Percentiles rank a stretch among this genome's conserved stretches.
Evolutionary conservation across 106 monocot genomes (phyloP).

Genomic region (Phalaenopsis equestris): DNA sequence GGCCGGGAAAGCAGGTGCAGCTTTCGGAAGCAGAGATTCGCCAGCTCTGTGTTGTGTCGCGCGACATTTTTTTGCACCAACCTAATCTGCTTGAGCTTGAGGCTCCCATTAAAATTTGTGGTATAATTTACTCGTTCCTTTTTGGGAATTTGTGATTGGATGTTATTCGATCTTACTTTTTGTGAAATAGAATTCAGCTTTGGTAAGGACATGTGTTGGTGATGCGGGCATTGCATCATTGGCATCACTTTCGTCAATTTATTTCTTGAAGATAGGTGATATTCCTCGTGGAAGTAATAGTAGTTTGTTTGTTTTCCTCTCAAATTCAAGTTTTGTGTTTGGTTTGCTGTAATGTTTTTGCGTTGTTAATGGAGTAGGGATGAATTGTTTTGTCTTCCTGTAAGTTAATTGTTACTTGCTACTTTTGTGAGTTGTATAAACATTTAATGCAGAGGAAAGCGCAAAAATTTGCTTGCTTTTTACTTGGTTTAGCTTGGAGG

Average conservation of each 20-base stretch:
- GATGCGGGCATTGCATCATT: neutral
- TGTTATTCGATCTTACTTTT: neutral
- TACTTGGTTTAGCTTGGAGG: neutral
- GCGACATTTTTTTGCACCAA: slow-evolving; percentile 16
- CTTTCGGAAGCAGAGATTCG: slow-evolving; percentile 26
- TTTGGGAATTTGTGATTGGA: neutral
- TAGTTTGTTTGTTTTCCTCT: neutral
- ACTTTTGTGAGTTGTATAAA: neutral
- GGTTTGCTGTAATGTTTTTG: neutral
- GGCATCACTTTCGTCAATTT: neutral
- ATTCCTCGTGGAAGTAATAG: neutral
- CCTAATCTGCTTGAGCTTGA: slow-evolving; percentile 25
- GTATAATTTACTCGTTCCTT: neutral
- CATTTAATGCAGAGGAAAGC: neutral
- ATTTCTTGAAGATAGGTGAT: neutral
- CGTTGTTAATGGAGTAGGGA: neutral
- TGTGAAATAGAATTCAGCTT: neutral
- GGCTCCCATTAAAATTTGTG: slow-evolving; percentile 27
- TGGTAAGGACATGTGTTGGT: neutral
- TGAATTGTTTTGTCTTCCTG: neutral
- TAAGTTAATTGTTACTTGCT: neutral
- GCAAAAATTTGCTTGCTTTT: neutral
- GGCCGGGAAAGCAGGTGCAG: slow-evolving; percentile 27
- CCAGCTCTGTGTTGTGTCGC: slow-evolving; percentile 19
- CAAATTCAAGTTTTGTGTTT: neutral